phyloP scores from a whole-genome alignment of 306 rosid species.

The Biancaea sappan region DNA sequence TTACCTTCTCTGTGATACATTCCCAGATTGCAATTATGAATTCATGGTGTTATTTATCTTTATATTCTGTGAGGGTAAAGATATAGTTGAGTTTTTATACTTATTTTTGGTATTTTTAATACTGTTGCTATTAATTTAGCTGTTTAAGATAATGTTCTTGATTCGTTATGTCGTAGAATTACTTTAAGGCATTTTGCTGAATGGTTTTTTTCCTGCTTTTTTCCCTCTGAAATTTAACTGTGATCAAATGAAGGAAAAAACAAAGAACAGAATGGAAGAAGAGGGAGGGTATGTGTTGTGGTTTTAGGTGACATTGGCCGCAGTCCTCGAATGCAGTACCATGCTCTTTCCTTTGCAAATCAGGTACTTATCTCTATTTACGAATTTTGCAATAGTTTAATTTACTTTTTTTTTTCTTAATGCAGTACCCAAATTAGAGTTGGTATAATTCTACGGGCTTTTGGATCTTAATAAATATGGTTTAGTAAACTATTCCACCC shows the following conservation, averaged over 20 bases:
- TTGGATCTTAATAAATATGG: neutral
- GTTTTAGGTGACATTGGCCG: constrained; percentile 96
- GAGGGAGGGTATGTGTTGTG: constrained; percentile 88
- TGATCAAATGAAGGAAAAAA: constrained; percentile 31
- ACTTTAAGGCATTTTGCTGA: constrained; percentile 33
- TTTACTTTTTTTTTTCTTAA: neutral
- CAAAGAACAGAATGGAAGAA: constrained; percentile 47
- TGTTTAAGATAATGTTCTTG: too few species aligned
- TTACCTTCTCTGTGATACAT: too few species aligned
- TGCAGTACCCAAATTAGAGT: neutral
- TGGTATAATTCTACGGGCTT: neutral
- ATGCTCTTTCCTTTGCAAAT: constrained; percentile 88
- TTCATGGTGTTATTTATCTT: too few species aligned
- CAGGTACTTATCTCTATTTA: constrained; percentile 51
- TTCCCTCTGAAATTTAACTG: neutral
- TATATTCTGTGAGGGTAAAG: too few species aligned
- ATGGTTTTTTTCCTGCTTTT: neutral
- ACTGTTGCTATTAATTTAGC: too few species aligned
- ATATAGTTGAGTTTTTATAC: too few species aligned
- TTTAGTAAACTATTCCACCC: neutral
- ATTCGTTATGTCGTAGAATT: too few species aligned
- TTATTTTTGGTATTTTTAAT: too few species aligned
- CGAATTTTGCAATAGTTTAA: neutral
- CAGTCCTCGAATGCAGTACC: constrained; percentile 97
- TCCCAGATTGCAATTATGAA: too few species aligned